Evolutionary conservation across 2,329 filamentous ascomycete species (phyloP), one percentile per base, ranked within the genome.

Genomic region (Pleochaeta shiraiana): DNA sequence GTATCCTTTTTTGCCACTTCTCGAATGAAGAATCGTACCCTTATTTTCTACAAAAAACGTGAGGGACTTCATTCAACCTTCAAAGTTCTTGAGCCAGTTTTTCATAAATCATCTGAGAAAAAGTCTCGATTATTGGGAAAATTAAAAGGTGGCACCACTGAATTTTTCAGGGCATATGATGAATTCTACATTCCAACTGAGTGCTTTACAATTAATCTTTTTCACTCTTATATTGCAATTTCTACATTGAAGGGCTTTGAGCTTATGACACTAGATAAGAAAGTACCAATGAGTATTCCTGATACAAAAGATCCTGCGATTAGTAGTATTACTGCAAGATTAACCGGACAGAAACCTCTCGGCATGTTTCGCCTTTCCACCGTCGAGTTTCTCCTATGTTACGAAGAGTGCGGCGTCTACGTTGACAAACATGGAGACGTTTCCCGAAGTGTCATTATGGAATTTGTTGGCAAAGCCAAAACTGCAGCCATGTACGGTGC

Each of bases 351-450:
- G 71, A 83, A 85, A 65, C 92, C 93, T 0, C 78, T 98, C 12
- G 91, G 91, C 70, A 98, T 98, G 93, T 96, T 98, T 79, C 85
- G 91, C 47, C 83, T 98, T 64, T 91, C 87, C 68, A 88, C 95
- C 66, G 87, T 88, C 65, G 93, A 95, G 74, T 98, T 97, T 75
- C 78, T 98, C 30, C 83, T 96, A 61, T 89, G 88, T 43, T 98
- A 97, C 74, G 88, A 95, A 74, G 90, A 96, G 74, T 97, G 92
- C 70, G 93, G 91, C 21, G 91, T 98, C 9, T 98, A 97, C 72
- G 88, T 97, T 72, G 95, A 98, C 78, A 96, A 97, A 76, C 90
- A 97, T 74, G 93, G 93, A 68, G 93, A 98, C 67, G 90, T 98
- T 31, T 92, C 85, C 45, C 87, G 95, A 57, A 90, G 87, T 31